A percentile compares a stretch with the other conserved stretches of the same genome.
Evolutionary conservation across 495 filamentous ascomycete species (phyloP).

Genomic region (Ascodesmis nigricans): DNA sequence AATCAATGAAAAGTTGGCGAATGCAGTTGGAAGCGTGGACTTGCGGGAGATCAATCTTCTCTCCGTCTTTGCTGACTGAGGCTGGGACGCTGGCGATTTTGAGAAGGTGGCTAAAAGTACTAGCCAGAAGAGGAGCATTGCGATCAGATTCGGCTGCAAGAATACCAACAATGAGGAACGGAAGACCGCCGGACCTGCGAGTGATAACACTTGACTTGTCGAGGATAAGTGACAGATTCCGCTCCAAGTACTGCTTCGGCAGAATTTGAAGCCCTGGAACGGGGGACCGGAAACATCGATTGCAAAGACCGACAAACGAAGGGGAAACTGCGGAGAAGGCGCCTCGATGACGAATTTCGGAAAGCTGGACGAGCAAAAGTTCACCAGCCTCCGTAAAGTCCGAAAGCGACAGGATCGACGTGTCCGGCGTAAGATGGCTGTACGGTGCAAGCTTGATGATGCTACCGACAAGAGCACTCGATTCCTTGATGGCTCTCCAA

Average conservation of each 20-base stretch:
- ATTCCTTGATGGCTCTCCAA: conserved; percentile 79
- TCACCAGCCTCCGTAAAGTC: conserved; percentile 39
- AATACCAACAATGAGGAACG: conserved; percentile 59
- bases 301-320: conserved; percentile 62
- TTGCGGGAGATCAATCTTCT: conserved; percentile 50
- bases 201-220: conserved; percentile 33
- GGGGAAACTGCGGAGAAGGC: conserved; percentile 85
- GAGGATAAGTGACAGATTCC: conserved; percentile 5
- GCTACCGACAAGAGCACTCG: conserved; percentile 37
- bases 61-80: conserved; percentile 21
- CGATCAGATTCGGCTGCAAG: conserved; percentile 37
- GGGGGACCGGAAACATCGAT: conserved; percentile 31
- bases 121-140: conserved; percentile 27
- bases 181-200: conserved; percentile 75
- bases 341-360: conserved; percentile 67
- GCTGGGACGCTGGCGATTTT: conserved; percentile 35
- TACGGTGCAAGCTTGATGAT: conserved; percentile 27
- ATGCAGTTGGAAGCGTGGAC: conserved; percentile 87
- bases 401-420: conserved; percentile 22
- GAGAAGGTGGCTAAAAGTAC: conserved; percentile 21
- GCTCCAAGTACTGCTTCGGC: conserved; percentile 18
- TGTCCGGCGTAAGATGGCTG: conserved; percentile 7
- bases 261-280: conserved; percentile 26
- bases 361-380: conserved; percentile 57
- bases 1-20: conserved; percentile 66